These are phyloP conservation scores for Ogataea angusta DNA, from an alignment of 805 yeast genomes.

Conservation along the genomic window DNA sequence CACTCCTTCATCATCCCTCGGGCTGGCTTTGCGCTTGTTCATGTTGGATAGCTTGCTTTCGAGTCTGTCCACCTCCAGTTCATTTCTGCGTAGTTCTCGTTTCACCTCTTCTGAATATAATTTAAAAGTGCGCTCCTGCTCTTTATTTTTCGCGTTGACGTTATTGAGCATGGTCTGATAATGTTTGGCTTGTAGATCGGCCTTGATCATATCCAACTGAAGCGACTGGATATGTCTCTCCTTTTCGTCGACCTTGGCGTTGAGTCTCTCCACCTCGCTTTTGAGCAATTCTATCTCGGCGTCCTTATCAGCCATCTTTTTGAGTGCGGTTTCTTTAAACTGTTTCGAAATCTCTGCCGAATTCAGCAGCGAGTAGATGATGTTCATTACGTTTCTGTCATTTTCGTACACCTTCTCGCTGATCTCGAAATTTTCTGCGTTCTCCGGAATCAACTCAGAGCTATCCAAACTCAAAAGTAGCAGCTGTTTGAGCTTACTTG, in stretches of 20 bases:
- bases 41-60: conserved; percentile 10
- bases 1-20: not conserved
- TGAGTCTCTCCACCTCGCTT: conserved; percentile 6
- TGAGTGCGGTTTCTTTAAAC: conserved; percentile 18
- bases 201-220: conserved; percentile 20
- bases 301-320: conserved; percentile 16
- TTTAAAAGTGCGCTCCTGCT: conserved; percentile 19
- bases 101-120: conserved; percentile 19
- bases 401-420: conserved; percentile 27
- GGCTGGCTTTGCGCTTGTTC: conserved; percentile 7
- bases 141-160: conserved; percentile 13
- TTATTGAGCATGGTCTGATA: conserved; percentile 14
- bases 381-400: conserved; percentile 31
- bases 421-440: conserved; percentile 12
- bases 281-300: conserved; percentile 14
- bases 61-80: conserved; percentile 17
- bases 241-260: conserved; percentile 9
- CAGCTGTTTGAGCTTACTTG: conserved; percentile 17
- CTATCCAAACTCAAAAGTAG: conserved; percentile 22
- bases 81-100: conserved; percentile 21
- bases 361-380: conserved; percentile 25
- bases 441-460: conserved; percentile 9
- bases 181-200: conserved; percentile 12
- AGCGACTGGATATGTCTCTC: conserved; percentile 20
- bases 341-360: conserved; percentile 22